Conservation (phyloP, 2,329 filamentous ascomycete genomes). For the Ambrosiella cleistominuta region DNA sequence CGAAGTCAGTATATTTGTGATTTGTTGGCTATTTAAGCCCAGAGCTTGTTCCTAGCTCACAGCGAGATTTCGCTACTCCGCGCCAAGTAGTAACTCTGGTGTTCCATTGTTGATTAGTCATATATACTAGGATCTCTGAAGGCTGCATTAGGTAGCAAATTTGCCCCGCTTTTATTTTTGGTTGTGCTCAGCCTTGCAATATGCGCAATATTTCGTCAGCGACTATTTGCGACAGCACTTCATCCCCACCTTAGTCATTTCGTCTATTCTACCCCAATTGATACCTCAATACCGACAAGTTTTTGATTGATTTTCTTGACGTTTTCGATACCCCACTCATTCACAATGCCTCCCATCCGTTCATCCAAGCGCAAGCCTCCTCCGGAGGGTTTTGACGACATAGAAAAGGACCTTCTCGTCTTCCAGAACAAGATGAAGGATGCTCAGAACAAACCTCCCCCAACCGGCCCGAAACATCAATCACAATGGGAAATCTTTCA, state of each 20-base stretch:
- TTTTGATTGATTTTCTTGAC: background rate
- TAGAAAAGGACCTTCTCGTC: constrained; percentile 71
- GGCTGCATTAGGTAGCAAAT: background rate
- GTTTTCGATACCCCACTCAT: background rate
- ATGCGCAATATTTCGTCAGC: background rate
- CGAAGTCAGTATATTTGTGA: background rate
- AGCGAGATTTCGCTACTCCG: background rate
- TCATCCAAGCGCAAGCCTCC: constrained; percentile 65
- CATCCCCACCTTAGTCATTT: background rate
- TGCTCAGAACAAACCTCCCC: constrained; percentile 75
- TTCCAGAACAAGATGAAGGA: constrained; percentile 89
- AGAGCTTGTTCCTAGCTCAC: background rate
- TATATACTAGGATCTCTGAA: background rate
- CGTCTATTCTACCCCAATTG: background rate
- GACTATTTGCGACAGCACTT: background rate
- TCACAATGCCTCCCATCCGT: constrained; percentile 58
- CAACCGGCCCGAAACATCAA: constrained; percentile 68
- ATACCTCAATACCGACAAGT: too few species aligned
- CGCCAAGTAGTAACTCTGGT: background rate
- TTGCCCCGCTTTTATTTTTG: constrained; percentile 6
- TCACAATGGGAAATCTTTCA: constrained; percentile 96
- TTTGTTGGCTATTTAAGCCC: background rate
- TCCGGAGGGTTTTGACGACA: constrained; percentile 72
- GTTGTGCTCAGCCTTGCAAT: constrained; percentile 10
- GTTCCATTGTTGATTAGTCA: background rate